These are phyloP conservation scores for Obba rivulosa DNA, from an alignment of 768 basidiomycete species.

Conservation along the genomic window DNA sequence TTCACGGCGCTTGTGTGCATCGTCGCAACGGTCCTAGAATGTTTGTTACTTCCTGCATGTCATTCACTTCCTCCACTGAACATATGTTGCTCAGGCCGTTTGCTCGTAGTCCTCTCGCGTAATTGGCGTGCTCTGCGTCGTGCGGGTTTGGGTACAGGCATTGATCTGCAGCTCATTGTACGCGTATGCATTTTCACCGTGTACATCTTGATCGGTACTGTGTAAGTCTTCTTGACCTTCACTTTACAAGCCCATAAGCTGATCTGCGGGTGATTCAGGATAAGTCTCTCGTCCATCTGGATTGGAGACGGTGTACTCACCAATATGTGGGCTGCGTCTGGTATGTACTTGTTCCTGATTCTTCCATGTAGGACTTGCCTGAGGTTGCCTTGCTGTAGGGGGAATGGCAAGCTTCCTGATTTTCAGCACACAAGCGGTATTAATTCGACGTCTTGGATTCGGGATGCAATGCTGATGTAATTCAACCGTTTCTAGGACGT, in stretches of 20 bases:
- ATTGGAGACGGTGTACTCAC: conserved; percentile 12
- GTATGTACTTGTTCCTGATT: conserved; percentile 5
- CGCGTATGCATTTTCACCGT: conserved; percentile 19
- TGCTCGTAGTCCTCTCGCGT: conserved; percentile 9
- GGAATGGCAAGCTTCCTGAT: conserved; percentile 20
- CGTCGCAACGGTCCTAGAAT: conserved; percentile 13
- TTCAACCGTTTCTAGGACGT: conserved; percentile 12
- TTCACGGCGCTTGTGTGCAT: conserved; percentile 21
- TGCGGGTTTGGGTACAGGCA: conserved; percentile 1
- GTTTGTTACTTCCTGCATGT: conserved; percentile 9
- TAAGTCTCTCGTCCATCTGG: conserved; percentile 9
- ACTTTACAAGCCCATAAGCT: too few species aligned
- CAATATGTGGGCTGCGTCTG: conserved; percentile 23
- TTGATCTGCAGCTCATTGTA: conserved; percentile 14
- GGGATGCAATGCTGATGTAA: too few species aligned
- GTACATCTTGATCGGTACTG: conserved; percentile 16
- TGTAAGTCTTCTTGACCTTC: conserved; percentile 12
- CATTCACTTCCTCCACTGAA: not conserved
- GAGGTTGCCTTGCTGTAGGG: conserved; percentile 8
- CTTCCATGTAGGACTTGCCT: not conserved
- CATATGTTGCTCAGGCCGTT: conserved; percentile 9
- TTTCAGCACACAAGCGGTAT: conserved; percentile 21
- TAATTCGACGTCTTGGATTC: not conserved
- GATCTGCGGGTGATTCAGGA: conserved; percentile 1
- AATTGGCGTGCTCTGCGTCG: conserved; percentile 16